Evolutionary conservation across 2,329 filamentous ascomycete species (phyloP), one percentile per base, ranked within the genome.

Genomic region (Botrytis aclada): DNA sequence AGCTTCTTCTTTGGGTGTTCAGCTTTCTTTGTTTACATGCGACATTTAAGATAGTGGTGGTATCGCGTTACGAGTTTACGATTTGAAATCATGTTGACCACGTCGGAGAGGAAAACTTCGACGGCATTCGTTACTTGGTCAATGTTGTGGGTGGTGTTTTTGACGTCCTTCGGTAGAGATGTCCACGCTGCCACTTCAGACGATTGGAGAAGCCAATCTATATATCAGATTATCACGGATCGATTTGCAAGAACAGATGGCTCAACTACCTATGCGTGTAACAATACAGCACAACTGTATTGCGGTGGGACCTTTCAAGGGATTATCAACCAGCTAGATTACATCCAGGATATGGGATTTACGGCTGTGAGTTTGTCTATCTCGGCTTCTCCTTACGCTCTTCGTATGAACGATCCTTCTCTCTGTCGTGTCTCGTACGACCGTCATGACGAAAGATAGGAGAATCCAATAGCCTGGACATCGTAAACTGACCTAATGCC

Each of bases 291-390:
- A 2, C 16, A 62, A 80, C 78, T 51, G 37, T 86, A 85, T 77
- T 86, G 85, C 72, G 84, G 84, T 66, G 85, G 85, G 39, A 83
- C 82, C 12, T 87, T 81, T 77, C 74, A 79, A 62, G 85, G 85
- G 8, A 82, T 87, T 64, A 83, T 83, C 32, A 82, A 84, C 70
- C 76, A 82, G 37, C 79, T 86, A 62, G 84, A 85, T 77, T 85
- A 85, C 75, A 85, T 85, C 73, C 82, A 85, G 73, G 79, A 79
- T 61, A 82, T 83, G 81, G 82, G 78, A 62, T 79, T 79, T 70
- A 78, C 78, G 43, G 78, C 78, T 34, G 78, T 80, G 73, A 75
- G 73, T 74, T 47, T 58, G 47, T 65, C 41, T 20, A 62, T 43
- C 22, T 32, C 39, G 62, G 51, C 67, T 45, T 43, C 61, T 8